phyloP scores from a whole-genome alignment of 2,329 filamentous ascomycete genomes.

The Exophiala sp. region DNA sequence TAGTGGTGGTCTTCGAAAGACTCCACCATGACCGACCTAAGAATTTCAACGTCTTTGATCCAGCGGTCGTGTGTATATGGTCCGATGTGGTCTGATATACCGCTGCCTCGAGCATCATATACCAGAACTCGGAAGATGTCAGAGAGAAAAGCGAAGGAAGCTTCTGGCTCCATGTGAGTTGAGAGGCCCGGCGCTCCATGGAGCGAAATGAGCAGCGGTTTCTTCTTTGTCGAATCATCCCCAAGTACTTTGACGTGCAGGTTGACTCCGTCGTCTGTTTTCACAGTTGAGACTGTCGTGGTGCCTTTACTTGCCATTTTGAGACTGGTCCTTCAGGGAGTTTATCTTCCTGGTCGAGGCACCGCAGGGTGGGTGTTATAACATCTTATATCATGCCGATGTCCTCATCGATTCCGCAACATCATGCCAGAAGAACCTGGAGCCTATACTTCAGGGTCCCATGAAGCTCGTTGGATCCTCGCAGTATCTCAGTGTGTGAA shows the following conservation, averaged over 20 bases:
- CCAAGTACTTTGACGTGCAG: conserved; percentile 12
- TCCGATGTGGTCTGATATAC: conserved; percentile 2
- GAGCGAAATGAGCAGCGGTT: conserved; percentile 16
- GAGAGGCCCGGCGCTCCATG: conserved; percentile 14
- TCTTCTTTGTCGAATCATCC: neutral
- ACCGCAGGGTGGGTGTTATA: neutral
- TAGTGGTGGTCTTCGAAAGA: no score
- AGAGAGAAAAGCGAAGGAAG: conserved; percentile 6
- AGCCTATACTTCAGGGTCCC: no score
- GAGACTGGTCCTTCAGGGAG: neutral
- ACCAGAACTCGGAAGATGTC: conserved; percentile 13
- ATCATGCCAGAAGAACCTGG: no score
- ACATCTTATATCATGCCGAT: neutral
- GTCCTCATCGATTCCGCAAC: neutral
- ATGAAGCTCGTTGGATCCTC: no score
- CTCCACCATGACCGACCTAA: conserved; percentile 2
- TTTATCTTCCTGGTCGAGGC: neutral
- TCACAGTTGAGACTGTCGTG: conserved; percentile 1
- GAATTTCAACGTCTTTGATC: conserved; percentile 16
- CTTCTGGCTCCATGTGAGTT: conserved; percentile 9
- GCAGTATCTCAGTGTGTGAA: no score
- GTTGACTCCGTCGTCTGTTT: conserved; percentile 15
- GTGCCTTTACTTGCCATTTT: neutral
- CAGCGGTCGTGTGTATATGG: conserved; percentile 17
- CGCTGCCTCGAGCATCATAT: conserved; percentile 17